Conservation (phyloP, 2,329 filamentous ascomycete genomes). For the Clonostachys sp. region DNA sequence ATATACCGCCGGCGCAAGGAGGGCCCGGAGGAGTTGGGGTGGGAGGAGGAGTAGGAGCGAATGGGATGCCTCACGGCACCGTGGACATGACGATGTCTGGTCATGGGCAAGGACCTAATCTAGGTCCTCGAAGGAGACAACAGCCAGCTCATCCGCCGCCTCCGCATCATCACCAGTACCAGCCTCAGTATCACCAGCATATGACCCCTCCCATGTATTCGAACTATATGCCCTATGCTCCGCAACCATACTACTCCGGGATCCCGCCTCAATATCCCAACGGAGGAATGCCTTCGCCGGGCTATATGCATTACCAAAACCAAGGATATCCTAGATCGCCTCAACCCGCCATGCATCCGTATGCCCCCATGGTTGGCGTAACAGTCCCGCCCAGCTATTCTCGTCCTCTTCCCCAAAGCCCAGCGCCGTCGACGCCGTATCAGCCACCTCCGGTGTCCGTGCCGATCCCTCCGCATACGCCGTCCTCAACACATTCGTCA, state of each 20-base stretch:
- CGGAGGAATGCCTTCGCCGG: conserved; percentile 35
- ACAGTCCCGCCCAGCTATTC: conserved; percentile 40
- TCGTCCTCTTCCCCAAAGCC: conserved; percentile 43
- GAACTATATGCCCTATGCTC: conserved; percentile 45
- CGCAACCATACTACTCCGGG: conserved; percentile 38
- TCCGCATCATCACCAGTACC: conserved; percentile 14
- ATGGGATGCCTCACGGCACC: conserved; percentile 15
- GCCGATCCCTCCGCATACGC: conserved; percentile 41
- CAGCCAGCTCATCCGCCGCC: conserved; percentile 11
- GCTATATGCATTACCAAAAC: conserved; percentile 41
- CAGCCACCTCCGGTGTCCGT: conserved; percentile 43
- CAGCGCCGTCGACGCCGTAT: conserved; percentile 52
- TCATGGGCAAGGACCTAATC: conserved; percentile 1
- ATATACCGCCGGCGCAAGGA: conserved; percentile 31
- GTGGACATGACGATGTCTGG: conserved; percentile 21
- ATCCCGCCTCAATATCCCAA: conserved; percentile 58
- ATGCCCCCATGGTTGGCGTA: conserved; percentile 43
- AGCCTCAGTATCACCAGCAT: conserved; percentile 29
- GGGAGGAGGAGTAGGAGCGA: conserved; percentile 19
- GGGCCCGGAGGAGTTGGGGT: conserved; percentile 8
- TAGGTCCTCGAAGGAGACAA: conserved; percentile 21
- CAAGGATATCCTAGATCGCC: conserved; percentile 39
- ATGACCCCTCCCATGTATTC: conserved; percentile 41
- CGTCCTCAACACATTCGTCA: conserved; percentile 47
- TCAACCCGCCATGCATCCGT: conserved; percentile 45